Conservation (phyloP, 495 filamentous ascomycete genomes). For the Lichina pygmaea region DNA sequence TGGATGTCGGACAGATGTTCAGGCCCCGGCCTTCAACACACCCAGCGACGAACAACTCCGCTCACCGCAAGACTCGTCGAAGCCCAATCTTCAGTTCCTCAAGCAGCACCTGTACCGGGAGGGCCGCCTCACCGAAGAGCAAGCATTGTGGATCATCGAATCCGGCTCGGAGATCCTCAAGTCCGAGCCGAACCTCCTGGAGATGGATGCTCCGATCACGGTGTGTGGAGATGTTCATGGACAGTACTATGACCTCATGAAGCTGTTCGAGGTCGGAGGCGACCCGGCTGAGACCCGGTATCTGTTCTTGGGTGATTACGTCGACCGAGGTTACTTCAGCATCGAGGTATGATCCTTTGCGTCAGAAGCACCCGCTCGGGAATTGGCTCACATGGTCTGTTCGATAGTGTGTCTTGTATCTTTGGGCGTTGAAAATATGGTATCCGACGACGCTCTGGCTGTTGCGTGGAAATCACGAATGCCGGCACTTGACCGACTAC, state of each 20-base stretch:
- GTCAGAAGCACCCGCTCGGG: neutral
- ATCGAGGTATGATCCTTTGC: slow-evolving; percentile 38
- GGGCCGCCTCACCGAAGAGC: slow-evolving; percentile 85
- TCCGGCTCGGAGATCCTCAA: slow-evolving; percentile 60
- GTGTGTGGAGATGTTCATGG: slow-evolving; percentile 97
- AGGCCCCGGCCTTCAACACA: slow-evolving; percentile 80
- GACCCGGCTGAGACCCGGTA: slow-evolving; percentile 91
- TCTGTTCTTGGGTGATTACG: slow-evolving; percentile 92
- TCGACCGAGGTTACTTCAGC: slow-evolving; percentile 94
- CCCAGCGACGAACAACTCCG: slow-evolving; percentile 62
- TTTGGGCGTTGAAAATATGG: slow-evolving; percentile 98
- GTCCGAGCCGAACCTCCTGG: slow-evolving; percentile 77
- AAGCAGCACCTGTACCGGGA: slow-evolving; percentile 98
- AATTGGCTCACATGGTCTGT: neutral
- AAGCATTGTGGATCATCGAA: slow-evolving; percentile 84
- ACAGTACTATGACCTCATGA: slow-evolving; percentile 98
- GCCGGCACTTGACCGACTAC: slow-evolving; percentile 94
- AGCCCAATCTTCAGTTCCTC: slow-evolving; percentile 78
- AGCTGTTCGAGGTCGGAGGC: slow-evolving; percentile 93
- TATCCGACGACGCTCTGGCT: slow-evolving; percentile 95
- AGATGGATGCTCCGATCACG: slow-evolving; percentile 99
- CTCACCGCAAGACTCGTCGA: slow-evolving; percentile 54
- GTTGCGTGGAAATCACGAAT: slow-evolving; percentile 92
- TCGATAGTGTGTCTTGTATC: slow-evolving; percentile 63
- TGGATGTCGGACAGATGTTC: slow-evolving; percentile 37